Conservation (phyloP, 306 rosid genomes). For the Arachis hypogaea region DNA sequence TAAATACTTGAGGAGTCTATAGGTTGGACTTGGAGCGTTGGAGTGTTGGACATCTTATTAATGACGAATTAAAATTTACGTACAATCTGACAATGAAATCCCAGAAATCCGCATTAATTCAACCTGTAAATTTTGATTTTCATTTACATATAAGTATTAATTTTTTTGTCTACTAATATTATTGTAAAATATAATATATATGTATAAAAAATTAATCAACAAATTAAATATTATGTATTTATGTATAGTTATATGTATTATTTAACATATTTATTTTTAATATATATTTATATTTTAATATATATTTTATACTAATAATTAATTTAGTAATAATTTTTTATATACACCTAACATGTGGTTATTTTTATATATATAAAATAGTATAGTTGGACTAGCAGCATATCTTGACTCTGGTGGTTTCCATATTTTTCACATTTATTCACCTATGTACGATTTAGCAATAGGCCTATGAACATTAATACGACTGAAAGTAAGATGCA, state of each 20-base stretch:
- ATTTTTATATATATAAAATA: too few relatives aligned
- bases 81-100: conserved; percentile 37
- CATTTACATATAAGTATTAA: not conserved
- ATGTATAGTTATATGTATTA: too few relatives aligned
- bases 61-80: conserved; percentile 27
- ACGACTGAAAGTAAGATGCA: not conserved
- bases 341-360: too few relatives aligned
- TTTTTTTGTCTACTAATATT: too few relatives aligned
- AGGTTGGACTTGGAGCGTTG: not conserved
- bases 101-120: not conserved
- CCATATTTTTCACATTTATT: conserved; percentile 15
- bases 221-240: too few relatives aligned
- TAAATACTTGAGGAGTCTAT: not conserved
- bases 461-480: not conserved
- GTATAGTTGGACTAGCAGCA: not conserved
- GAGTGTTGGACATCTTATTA: not conserved
- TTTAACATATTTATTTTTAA: too few relatives aligned
- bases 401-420: conserved; percentile 25
- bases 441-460: not conserved
- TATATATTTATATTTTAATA: too few relatives aligned
- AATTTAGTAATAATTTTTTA: too few relatives aligned
- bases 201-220: too few relatives aligned
- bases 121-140: conserved; percentile 7
- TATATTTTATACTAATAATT: too few relatives aligned
- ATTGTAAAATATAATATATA: too few relatives aligned